phyloP scores from a whole-genome alignment of 2,329 filamentous ascomycete genomes.

The Colletotrichum tofieldiae region DNA sequence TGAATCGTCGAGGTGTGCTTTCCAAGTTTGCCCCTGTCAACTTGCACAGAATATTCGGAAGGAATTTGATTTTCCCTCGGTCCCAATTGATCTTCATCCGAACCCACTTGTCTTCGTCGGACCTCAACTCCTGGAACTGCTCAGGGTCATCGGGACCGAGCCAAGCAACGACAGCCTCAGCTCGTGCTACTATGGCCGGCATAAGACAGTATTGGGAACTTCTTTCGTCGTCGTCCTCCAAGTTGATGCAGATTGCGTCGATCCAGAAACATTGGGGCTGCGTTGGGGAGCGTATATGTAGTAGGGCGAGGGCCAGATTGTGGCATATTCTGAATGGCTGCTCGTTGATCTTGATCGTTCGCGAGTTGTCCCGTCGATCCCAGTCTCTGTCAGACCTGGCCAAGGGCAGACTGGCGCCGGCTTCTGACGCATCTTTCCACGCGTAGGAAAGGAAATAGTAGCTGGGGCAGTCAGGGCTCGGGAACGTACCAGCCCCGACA shows the following conservation, averaged over 20 bases:
- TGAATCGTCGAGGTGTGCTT: too few species aligned
- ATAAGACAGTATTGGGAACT: background rate
- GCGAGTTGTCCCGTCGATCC: background rate
- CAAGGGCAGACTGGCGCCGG: background rate
- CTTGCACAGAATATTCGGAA: too few species aligned
- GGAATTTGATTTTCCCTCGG: too few species aligned
- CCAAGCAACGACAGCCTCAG: too few species aligned
- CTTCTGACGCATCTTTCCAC: background rate
- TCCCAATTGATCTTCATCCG: too few species aligned
- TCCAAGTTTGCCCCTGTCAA: too few species aligned
- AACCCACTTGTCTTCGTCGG: too few species aligned
- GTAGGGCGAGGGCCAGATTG: background rate
- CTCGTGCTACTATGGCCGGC: background rate
- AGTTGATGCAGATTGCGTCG: background rate
- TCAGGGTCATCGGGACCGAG: too few species aligned
- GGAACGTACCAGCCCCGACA: background rate
- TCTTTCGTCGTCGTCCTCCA: background rate
- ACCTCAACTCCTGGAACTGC: too few species aligned
- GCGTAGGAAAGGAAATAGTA: background rate
- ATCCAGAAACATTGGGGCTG: background rate
- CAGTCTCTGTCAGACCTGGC: background rate
- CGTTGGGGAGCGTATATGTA: background rate
- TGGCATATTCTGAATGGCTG: background rate
- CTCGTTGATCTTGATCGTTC: background rate
- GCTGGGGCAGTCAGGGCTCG: fast-evolving